A percentile compares a stretch with the other conserved stretches of the same genome.
Conservation (phyloP, 257 asterid genomes). For the Fraxinus americana region DNA sequence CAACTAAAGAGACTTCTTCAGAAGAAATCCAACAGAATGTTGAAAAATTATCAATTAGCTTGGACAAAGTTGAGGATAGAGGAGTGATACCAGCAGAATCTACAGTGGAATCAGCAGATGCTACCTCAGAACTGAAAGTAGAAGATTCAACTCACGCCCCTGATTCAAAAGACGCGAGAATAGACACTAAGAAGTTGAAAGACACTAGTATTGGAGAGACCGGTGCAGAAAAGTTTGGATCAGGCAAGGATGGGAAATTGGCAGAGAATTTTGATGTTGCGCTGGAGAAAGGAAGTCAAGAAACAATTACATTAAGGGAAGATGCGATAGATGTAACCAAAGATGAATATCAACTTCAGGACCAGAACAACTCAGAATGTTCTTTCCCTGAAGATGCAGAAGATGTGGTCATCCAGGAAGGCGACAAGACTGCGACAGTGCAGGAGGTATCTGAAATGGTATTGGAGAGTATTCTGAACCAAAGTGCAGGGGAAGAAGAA, state of each 20-base stretch:
- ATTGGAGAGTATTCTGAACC: no score
- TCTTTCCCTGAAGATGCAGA: constrained; percentile 21
- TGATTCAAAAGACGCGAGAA: background rate
- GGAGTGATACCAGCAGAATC: background rate
- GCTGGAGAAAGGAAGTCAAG: constrained; percentile 1
- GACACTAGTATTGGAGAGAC: background rate
- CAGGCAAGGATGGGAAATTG: background rate
- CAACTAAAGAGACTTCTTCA: constrained; percentile 13
- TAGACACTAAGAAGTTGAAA: no score
- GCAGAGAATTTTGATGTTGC: constrained; percentile 6
- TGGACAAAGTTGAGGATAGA: constrained; percentile 13
- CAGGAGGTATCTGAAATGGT: constrained; percentile 13
- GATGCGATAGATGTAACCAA: background rate
- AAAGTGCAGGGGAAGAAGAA: no score
- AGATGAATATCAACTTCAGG: background rate
- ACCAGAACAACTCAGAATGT: constrained; percentile 13
- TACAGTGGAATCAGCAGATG: background rate
- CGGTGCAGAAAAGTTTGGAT: background rate
- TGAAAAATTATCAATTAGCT: constrained; percentile 21
- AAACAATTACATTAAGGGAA: constrained; percentile 2
- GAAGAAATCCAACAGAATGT: constrained; percentile 20
- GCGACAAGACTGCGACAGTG: constrained; percentile 6
- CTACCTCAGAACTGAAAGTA: background rate
- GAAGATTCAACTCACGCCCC: background rate
- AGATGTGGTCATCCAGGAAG: constrained; percentile 6